These are phyloP conservation scores for Fusarium sacchari DNA, from an alignment of 2,329 filamentous ascomycete species.

Conservation along the genomic window DNA sequence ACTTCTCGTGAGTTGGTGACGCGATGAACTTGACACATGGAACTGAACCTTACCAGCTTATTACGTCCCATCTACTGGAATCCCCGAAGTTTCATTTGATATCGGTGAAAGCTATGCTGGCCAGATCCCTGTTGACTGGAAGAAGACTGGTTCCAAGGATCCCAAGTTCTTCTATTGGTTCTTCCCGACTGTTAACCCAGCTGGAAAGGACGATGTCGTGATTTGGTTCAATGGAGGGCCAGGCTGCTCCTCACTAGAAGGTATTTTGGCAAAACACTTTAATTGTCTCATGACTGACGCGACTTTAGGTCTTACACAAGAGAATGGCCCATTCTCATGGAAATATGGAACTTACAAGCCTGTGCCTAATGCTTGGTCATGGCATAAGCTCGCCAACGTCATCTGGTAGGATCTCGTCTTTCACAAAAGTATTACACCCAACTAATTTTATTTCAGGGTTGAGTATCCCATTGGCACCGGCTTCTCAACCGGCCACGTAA, in stretches of 20 bases:
- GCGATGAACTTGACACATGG: fast-evolving
- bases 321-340: slow-evolving; percentile 15
- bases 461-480: slow-evolving; percentile 15
- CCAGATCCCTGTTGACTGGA: slow-evolving; percentile 20
- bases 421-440: fast-evolving
- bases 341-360: slow-evolving; percentile 22
- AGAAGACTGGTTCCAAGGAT: slow-evolving; percentile 11
- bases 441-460: neutral
- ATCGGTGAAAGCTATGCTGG: slow-evolving; percentile 18
- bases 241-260: slow-evolving; percentile 12
- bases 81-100: slow-evolving; percentile 1
- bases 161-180: slow-evolving; percentile 40
- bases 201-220: slow-evolving; percentile 36
- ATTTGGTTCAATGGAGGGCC: slow-evolving; percentile 40
- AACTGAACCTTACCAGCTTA: neutral
- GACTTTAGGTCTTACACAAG: neutral
- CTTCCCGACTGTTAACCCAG: slow-evolving; percentile 36
- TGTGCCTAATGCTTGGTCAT: slow-evolving; percentile 13
- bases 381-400: slow-evolving; percentile 17
- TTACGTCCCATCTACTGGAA: neutral
- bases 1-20: neutral
- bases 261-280: fast-evolving
- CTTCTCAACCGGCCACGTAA: slow-evolving; percentile 8
- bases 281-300: neutral
- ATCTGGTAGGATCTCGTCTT: neutral